A percentile compares a stretch with the other conserved stretches of the same genome.
phyloP scores from a whole-genome alignment of 2,329 filamentous ascomycete genomes.

The Orbilia oligospora region DNA sequence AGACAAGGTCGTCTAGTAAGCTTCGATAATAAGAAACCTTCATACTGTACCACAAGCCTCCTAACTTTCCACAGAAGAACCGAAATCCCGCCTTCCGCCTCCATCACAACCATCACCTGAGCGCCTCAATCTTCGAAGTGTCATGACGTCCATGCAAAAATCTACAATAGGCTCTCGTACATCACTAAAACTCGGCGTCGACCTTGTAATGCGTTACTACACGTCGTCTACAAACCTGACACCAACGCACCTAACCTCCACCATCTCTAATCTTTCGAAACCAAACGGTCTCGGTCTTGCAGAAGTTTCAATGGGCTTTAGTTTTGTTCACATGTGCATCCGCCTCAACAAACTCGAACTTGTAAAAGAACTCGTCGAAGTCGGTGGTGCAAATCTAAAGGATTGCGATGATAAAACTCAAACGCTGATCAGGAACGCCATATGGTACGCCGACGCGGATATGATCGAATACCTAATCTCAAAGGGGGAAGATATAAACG shows the following conservation, averaged over 20 bases:
- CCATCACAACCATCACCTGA: not conserved
- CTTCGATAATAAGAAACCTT: not conserved
- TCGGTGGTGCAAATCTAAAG: conserved; percentile 4
- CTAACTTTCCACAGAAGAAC: not conserved
- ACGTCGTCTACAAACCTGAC: conserved; percentile 8
- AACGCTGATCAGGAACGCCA: conserved; percentile 24
- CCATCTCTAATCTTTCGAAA: conserved; percentile 34
- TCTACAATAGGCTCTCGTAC: conserved; percentile 10
- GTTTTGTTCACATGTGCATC: conserved; percentile 39
- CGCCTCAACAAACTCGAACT: conserved; percentile 26
- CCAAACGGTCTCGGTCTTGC: conserved; percentile 23
- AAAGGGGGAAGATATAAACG: conserved; percentile 28
- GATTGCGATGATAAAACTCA: not conserved
- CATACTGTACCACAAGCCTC: not conserved
- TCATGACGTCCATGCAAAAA: conserved; percentile 32
- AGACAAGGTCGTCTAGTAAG: conserved; percentile 11
- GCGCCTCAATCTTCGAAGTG: conserved; percentile 21
- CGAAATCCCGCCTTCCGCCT: not conserved
- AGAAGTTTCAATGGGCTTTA: conserved; percentile 31
- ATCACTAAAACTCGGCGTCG: conserved; percentile 22
- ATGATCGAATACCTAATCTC: conserved; percentile 42
- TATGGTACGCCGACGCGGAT: conserved; percentile 39
- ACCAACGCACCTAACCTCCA: conserved; percentile 13
- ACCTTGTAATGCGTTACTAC: conserved; percentile 40
- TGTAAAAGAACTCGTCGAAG: conserved; percentile 35